Base-by-base conservation (phyloP, 2,329 filamentous ascomycete genomes). In the Aurifilum marmelostoma region DNA sequence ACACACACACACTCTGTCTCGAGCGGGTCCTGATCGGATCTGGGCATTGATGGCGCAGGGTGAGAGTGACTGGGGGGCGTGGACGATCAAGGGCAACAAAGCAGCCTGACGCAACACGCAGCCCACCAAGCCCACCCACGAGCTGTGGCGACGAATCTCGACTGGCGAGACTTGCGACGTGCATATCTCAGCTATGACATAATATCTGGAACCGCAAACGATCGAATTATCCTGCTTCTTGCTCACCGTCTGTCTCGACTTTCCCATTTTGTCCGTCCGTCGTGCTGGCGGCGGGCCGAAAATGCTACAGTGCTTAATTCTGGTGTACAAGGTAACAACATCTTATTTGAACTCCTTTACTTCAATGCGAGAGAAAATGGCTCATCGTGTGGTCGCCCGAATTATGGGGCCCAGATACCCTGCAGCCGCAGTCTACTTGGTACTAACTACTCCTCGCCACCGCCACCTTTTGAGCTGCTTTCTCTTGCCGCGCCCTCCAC, bases 101-200 rank as follows among this genome's bases (percentile, higher is more conserved):
- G 56, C 56, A 59, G 27, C 56, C 32, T 59, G 56, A 59, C 56
- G 56, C 56, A 59, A 37, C 56, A 37, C 56, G 24, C 50, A n/a
- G n/a, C n/a, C n/a, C n/a, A n/a, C n/a, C n/a, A n/a, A 56, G 52
- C 52, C 24, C 24, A 56, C 24, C 52, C 24, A 56, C 52, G 56
- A 11, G 56, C 32, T n/a, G 56, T 37, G 29, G 56, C 56, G 32
- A 37, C 56, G 16, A 32, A 2, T 34, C 29, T 37, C 56, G 18
- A 59, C 32, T 34, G 18, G 56, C 56, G 56, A 59, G 56, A n/a
- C 29, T 37, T n/a, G 56, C 56, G 56, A 59, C 56, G 21, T 12
- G 56, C 21, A 59, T 37, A 59, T 24, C 56, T 59, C 56, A 59
- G 56, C 56, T 59, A 59, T 59, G 56, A 59, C 56, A 59, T 59